Evolutionary conservation across 2,329 filamentous ascomycete species (phyloP).

Genomic region (Pezicula neosporulosa): DNA sequence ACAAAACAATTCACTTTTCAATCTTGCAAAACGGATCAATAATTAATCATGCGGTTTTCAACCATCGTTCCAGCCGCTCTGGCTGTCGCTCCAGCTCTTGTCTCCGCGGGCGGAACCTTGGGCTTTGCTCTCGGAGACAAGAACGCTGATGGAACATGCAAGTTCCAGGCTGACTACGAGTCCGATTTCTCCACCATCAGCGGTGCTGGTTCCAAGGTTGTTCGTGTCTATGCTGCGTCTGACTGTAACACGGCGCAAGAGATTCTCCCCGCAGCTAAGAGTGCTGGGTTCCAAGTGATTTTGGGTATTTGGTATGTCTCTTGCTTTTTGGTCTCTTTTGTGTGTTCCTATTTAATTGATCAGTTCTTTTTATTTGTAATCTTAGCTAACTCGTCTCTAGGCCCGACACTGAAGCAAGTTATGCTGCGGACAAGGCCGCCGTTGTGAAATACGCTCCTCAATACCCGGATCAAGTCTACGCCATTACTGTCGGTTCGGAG

Average conservation of each 20-base stretch:
- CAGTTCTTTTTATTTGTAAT: not conserved
- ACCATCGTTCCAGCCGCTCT: slow-evolving; percentile 16
- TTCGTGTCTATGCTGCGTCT: slow-evolving; percentile 63
- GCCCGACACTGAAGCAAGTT: slow-evolving; percentile 61
- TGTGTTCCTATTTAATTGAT: slow-evolving; percentile 1
- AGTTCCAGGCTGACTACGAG: slow-evolving; percentile 58
- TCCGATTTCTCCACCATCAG: slow-evolving; percentile 61
- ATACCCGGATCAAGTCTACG: slow-evolving; percentile 58
- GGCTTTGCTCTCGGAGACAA: slow-evolving; percentile 68
- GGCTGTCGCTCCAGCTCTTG: slow-evolving; percentile 39
- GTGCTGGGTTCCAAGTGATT: slow-evolving; percentile 63
- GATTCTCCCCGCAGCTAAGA: slow-evolving; percentile 63
- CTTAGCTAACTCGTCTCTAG: slow-evolving; percentile 27
- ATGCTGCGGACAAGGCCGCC: slow-evolving; percentile 56
- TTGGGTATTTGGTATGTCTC: slow-evolving; percentile 61
- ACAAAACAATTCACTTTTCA: slow-evolving; percentile 1
- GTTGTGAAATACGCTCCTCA: slow-evolving; percentile 45
- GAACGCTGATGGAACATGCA: slow-evolving; percentile 58
- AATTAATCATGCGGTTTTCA: slow-evolving; percentile 8
- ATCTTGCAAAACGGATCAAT: not conserved
- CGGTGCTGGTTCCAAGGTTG: slow-evolving; percentile 43
- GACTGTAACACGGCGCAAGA: slow-evolving; percentile 63
- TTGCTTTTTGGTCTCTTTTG: not conserved
- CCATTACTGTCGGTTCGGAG: slow-evolving; percentile 69
- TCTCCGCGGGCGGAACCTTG: slow-evolving; percentile 50